Evolutionary conservation across 331 rosid species (phyloP), one percentile per base, ranked within the genome.

Genomic region (Malus hybrid): DNA sequence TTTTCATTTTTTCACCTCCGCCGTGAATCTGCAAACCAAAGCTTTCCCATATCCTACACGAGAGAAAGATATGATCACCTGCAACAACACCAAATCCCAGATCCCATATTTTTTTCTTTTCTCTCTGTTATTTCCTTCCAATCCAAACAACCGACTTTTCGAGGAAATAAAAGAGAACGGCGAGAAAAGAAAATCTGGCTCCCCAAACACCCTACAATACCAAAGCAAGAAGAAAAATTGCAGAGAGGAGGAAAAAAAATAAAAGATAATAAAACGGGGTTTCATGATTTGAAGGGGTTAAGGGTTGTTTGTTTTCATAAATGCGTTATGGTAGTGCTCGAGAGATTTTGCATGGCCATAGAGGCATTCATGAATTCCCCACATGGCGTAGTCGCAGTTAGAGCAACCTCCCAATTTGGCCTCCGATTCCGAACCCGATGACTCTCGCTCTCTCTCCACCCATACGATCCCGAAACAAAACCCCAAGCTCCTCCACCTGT

Each of bases 291-390:
- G 75, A 76, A 67, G 80, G 71, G 84, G 59, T 50, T 74, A 8
- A 64, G 52, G 87, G 77, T 82, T 73, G 83, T 81, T 82, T 82
- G 71, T 50, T 48, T 83, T 78, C 90, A 87, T 93, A 87, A 93
- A 90, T 93, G 87, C 81, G 76, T 76, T 73, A 74, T 67, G 88
- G 75, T 85, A 88, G 84, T 60, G 84, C 74, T 84, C 70, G 80
- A 81, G 79, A 67, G 73, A 80, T 81, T 81, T 83, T 90, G 89
- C 88, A 92, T 88, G 86, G 88, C 57, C 85, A 87, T 69, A 77
- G 82, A 82, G 85, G 94, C 96, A 87, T 84, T 93, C 91, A 91
- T 90, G 87, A 88, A 90, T 22, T 22, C 74, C 74, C 29, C 7
- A 70, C 18, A n/a, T 36, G 28, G 74, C 29, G 3, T 62, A 44